Conservation (phyloP, 768 basidiomycete species). For the Dioszegia crocea region DNA sequence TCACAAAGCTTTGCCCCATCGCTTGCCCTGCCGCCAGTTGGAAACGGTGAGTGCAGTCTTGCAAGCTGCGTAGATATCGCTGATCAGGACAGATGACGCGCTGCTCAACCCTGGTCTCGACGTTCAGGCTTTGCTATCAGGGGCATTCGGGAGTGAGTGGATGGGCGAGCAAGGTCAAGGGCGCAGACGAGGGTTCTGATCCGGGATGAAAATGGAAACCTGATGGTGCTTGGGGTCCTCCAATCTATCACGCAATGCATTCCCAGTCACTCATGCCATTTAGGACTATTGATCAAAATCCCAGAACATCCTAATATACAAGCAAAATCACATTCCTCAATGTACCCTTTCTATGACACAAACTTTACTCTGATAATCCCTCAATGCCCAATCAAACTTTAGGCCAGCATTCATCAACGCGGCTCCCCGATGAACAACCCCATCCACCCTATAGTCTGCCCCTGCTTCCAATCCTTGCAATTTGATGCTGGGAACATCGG, state of each 20-base stretch:
- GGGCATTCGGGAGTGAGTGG: background rate
- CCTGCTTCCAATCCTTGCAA: conserved; percentile 19
- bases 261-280: no score
- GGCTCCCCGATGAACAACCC: conserved; percentile 7
- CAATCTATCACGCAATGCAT: no score
- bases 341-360: conserved; percentile 8
- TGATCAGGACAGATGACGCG: background rate
- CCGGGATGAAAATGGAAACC: background rate
- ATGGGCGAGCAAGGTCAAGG: background rate
- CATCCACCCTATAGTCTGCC: conserved; percentile 9
- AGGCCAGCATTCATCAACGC: conserved; percentile 22
- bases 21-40: background rate
- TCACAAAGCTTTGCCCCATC: conserved; percentile 8
- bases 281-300: no score
- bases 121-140: background rate
- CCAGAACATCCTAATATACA: background rate
- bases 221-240: background rate
- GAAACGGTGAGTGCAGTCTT: background rate
- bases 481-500: conserved; percentile 7
- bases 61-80: background rate
- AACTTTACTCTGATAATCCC: conserved; percentile 26
- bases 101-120: background rate
- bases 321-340: background rate
- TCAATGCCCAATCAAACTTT: conserved; percentile 10
- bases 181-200: background rate